Conservation (phyloP, 2,329 filamentous ascomycete genomes). For the Alternaria triticina region DNA sequence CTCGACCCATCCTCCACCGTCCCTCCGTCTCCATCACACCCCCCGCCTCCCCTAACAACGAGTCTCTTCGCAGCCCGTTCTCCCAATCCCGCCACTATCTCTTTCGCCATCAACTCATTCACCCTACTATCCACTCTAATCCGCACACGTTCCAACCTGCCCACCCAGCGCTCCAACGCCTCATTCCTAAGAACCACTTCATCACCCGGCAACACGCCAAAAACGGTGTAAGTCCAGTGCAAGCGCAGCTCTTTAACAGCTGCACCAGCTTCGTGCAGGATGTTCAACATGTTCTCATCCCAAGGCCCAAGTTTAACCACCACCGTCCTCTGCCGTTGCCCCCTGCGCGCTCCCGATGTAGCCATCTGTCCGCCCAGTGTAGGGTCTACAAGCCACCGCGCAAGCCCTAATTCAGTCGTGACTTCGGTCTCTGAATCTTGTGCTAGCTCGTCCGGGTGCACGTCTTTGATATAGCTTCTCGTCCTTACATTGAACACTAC, state of each 20-base stretch:
- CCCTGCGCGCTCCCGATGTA: not conserved
- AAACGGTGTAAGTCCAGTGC: not conserved
- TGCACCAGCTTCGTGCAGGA: not conserved
- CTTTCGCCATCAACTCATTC: not conserved
- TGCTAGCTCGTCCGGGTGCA: not conserved
- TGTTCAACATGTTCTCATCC: not conserved
- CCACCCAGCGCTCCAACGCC: not conserved
- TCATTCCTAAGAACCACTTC: not conserved
- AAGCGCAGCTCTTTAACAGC: not conserved
- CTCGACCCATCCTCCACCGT: not conserved
- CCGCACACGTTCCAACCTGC: not conserved
- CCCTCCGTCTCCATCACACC: not conserved
- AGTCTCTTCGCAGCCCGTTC: not conserved
- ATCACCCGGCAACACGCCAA: not conserved
- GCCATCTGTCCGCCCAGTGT: not conserved
- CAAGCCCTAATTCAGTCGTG: not conserved
- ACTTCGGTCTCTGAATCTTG: not conserved
- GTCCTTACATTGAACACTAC: not conserved
- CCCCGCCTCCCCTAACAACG: not conserved
- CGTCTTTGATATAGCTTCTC: not conserved
- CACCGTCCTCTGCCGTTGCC: not conserved
- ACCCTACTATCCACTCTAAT: not conserved
- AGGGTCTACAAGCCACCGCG: not conserved
- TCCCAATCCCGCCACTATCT: not conserved
- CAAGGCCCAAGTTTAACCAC: not conserved